A percentile compares a stretch with the other conserved stretches of the same genome.
phyloP scores from a whole-genome alignment of 1,284 basidiomycete species.

The Naganishia albida region DNA sequence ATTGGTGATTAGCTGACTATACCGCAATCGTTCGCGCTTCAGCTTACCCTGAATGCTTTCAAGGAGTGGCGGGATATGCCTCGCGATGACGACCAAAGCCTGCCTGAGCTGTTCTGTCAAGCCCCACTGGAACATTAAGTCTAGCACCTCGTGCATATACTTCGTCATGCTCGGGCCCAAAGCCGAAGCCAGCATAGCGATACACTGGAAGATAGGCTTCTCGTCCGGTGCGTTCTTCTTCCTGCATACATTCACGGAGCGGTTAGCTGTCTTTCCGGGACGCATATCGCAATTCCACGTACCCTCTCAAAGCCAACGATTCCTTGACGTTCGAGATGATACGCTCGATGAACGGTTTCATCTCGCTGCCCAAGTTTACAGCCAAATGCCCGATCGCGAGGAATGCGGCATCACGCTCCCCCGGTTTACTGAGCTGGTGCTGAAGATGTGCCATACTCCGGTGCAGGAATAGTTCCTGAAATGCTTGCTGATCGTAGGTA shows the following conservation, averaged over 20 bases:
- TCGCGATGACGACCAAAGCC: slow-evolving; percentile 82
- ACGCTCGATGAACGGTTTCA: slow-evolving; percentile 92
- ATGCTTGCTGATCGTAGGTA: slow-evolving; percentile 89
- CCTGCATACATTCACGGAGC: slow-evolving; percentile 54
- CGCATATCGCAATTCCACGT: slow-evolving; percentile 38
- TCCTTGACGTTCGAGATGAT: slow-evolving; percentile 89
- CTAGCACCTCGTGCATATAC: slow-evolving; percentile 91
- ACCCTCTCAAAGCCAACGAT: slow-evolving; percentile 83
- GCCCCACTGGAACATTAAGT: slow-evolving; percentile 94
- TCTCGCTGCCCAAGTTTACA: slow-evolving; percentile 85
- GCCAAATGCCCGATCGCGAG: slow-evolving; percentile 96
- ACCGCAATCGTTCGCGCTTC: background rate
- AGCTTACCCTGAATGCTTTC: slow-evolving; percentile 83
- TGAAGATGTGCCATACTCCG: slow-evolving; percentile 88
- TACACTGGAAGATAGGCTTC: slow-evolving; percentile 95
- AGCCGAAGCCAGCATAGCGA: slow-evolving; percentile 91
- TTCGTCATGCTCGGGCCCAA: slow-evolving; percentile 96
- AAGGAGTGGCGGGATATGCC: slow-evolving; percentile 85
- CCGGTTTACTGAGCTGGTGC: slow-evolving; percentile 82
- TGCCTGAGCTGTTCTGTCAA: slow-evolving; percentile 85
- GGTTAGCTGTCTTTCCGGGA: background rate
- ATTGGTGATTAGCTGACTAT: background rate
- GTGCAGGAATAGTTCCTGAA: slow-evolving; percentile 83
- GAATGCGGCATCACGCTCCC: slow-evolving; percentile 91
- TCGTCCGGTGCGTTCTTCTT: slow-evolving; percentile 92